These are phyloP conservation scores for Phytophthora parvispora DNA, from an alignment of 352 stramenopile species.

Conservation along the genomic window DNA sequence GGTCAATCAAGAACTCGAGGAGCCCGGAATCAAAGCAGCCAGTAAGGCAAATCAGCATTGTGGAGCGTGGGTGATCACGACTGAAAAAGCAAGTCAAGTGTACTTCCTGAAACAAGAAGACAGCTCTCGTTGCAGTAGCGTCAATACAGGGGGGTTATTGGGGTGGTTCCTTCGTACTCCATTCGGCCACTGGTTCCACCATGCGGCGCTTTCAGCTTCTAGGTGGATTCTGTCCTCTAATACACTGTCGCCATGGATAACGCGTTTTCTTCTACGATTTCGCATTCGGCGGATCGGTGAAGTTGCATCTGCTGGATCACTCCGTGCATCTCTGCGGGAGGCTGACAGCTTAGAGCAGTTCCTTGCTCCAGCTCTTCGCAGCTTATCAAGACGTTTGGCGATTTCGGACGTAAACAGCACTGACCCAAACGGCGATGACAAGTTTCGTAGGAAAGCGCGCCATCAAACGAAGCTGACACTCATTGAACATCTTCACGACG, in stretches of 20 bases:
- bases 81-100: slow-evolving; percentile 33
- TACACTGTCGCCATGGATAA: slow-evolving; percentile 15
- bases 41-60: slow-evolving; percentile 1
- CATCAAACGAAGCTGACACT: slow-evolving; percentile 70
- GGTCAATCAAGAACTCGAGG: background rate
- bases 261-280: slow-evolving; percentile 1
- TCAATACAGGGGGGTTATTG: background rate
- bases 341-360: slow-evolving; percentile 43
- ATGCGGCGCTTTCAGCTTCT: slow-evolving; percentile 10
- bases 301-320: slow-evolving; percentile 6
- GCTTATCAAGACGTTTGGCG: slow-evolving; percentile 3
- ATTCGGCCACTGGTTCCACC: slow-evolving; percentile 8
- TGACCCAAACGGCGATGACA: slow-evolving; percentile 49
- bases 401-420: background rate
- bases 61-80: slow-evolving; percentile 31
- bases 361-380: slow-evolving; percentile 24
- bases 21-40: background rate
- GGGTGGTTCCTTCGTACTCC: slow-evolving; percentile 4
- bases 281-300: slow-evolving; percentile 1
- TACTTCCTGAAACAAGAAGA: slow-evolving; percentile 38
- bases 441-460: slow-evolving; percentile 71
- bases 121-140: background rate
- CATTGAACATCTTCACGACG: slow-evolving; percentile 49
- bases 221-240: slow-evolving; percentile 27
- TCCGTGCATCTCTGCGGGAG: slow-evolving; percentile 33